Base-by-base conservation (phyloP, 495 filamentous ascomycete species). In the Neurospora intermedia region DNA sequence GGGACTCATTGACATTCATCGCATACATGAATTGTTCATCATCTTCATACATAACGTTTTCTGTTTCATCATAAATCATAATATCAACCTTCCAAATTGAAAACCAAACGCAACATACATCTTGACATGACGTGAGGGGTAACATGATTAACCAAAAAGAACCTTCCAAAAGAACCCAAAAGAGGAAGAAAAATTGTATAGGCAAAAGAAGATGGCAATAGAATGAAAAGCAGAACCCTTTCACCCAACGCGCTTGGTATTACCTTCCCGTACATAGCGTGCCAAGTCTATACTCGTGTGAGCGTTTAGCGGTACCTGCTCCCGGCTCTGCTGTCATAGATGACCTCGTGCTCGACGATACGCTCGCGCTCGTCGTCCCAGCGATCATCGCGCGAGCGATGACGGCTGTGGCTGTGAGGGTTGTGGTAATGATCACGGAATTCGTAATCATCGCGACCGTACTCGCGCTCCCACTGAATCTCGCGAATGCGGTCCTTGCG, bases 401-500 rank as follows among this genome's bases (percentile, higher is more conserved):
- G 80, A 43, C 77, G 79, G 71, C 80, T 77, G 45, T 73, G 75
- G 48, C 77, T 77, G 46, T 80, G 78, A 41, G 73, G 66, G 72
- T 80, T 71, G 71, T 75, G 69, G 71, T 76, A 70, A 72, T 80
- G 80, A 54, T 77, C 71, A 78, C 88, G 87, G 31, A 91, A 85
- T 79, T 97, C 92, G 72, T 86, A 94, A 69, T 94, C 86, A 74
- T 86, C 82, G 77, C 78, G 82, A 66, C 13, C 16, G 77, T 73
- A 85, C 73, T 89, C 88, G 69, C 93, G 87, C 83, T 97, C 92
- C 74, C 87, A 94, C 74, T 96, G 88, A 74, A 97, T 91, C 78
- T 97, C 92, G 70, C 89, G 88, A 75, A 93, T 90, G 59, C 94
- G 89, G 70, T 92, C 88, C 76, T 87, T 90, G 76, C 94, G 92